Evolutionary conservation across 495 filamentous ascomycete genomes (phyloP).

Genomic region (Opeltia flavorubescens): DNA sequence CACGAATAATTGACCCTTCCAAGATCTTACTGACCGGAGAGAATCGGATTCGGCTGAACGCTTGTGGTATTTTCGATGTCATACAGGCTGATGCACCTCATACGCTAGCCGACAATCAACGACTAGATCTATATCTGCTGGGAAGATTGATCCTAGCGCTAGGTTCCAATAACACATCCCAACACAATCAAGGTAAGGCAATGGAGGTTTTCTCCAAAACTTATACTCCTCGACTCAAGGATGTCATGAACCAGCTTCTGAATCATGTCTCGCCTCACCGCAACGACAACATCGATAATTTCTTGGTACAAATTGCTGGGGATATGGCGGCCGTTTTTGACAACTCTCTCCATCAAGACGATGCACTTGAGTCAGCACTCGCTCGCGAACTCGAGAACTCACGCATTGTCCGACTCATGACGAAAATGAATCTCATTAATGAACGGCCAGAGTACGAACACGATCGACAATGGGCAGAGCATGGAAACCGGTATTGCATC

Average conservation of each 20-base stretch:
- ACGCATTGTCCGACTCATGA: slow-evolving; percentile 66
- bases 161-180: slow-evolving; percentile 46
- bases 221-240: slow-evolving; percentile 61
- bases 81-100: slow-evolving; percentile 57
- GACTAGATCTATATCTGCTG: slow-evolving; percentile 75
- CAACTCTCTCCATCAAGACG: slow-evolving; percentile 56
- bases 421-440: slow-evolving; percentile 72
- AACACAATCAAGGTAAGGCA: slow-evolving; percentile 41
- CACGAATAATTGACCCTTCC: slow-evolving; percentile 64
- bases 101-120: slow-evolving; percentile 60
- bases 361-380: slow-evolving; percentile 56
- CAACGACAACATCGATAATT: slow-evolving; percentile 58
- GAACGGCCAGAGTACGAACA: slow-evolving; percentile 77
- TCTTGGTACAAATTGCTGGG: slow-evolving; percentile 59
- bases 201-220: slow-evolving; percentile 58
- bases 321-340: slow-evolving; percentile 61
- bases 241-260: slow-evolving; percentile 65
- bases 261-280: slow-evolving; percentile 31
- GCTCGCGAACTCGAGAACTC: slow-evolving; percentile 79
- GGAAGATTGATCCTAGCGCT: slow-evolving; percentile 71
- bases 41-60: slow-evolving; percentile 74
- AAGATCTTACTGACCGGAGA: slow-evolving; percentile 67
- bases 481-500: slow-evolving; percentile 74
- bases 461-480: slow-evolving; percentile 70
- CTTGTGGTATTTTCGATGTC: slow-evolving; percentile 77